A percentile compares a stretch with the other conserved stretches of the same genome.
These are phyloP conservation scores for Endoconidiophora laricicola DNA, from an alignment of 2,329 filamentous ascomycete genomes.

Conservation along the genomic window DNA sequence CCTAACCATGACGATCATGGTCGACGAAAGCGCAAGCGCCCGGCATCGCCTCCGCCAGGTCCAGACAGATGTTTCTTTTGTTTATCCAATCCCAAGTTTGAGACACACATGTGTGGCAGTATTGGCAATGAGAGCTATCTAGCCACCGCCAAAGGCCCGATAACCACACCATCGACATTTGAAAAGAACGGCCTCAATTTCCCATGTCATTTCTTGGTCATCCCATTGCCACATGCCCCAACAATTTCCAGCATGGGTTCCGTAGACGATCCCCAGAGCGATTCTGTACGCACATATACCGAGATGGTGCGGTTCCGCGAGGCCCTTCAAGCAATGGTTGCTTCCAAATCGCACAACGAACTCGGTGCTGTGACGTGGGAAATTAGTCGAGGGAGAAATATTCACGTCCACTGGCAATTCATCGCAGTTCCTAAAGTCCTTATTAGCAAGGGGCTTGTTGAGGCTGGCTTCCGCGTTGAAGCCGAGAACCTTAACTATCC, in stretches of 20 bases:
- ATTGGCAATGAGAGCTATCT: conserved; percentile 80
- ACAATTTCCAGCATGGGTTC: conserved; percentile 53
- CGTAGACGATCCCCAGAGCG: conserved; percentile 30
- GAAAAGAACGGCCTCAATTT: conserved; percentile 47
- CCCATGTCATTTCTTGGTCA: conserved; percentile 78
- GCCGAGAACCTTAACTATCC: conserved; percentile 56
- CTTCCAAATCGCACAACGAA: conserved; percentile 32
- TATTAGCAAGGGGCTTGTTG: conserved; percentile 57
- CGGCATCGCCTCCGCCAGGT: conserved; percentile 40
- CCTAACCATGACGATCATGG: conserved; percentile 27
- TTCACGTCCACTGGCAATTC: conserved; percentile 91
- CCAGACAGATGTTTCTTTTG: conserved; percentile 90
- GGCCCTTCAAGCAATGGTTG: conserved; percentile 65
- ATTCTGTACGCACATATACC: conserved; percentile 43
- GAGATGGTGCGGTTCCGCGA: conserved; percentile 77
- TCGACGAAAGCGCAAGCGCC: conserved; percentile 30
- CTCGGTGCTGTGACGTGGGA: conserved; percentile 85
- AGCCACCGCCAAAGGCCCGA: conserved; percentile 80
- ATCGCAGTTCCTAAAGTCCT: conserved; percentile 56
- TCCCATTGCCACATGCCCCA: conserved; percentile 67
- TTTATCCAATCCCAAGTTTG: conserved; percentile 68
- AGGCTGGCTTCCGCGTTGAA: conserved; percentile 76
- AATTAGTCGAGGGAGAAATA: conserved; percentile 62
- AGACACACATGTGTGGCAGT: conserved; percentile 74
- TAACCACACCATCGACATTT: conserved; percentile 58